These are phyloP conservation scores for Penicillium sp. DNA, from an alignment of 2,329 filamentous ascomycete species.

Conservation along the genomic window DNA sequence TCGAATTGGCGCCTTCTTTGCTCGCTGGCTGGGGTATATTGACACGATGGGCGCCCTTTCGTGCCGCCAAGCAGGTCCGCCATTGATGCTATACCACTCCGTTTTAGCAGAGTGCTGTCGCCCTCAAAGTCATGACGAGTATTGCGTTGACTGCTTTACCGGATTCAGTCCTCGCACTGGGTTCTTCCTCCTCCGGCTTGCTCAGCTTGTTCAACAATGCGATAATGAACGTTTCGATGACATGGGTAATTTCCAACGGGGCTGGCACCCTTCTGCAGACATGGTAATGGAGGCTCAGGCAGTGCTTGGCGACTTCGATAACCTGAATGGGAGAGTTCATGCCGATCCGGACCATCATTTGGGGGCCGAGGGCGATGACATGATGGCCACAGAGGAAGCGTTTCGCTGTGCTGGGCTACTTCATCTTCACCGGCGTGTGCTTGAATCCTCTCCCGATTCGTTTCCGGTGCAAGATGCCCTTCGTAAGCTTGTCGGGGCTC, in stretches of 20 bases:
- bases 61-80: constrained; percentile 62
- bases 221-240: constrained; percentile 69
- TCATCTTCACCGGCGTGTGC: constrained; percentile 75
- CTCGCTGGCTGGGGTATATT: constrained; percentile 83
- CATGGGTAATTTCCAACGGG: constrained; percentile 55
- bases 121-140: constrained; percentile 64
- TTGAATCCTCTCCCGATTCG: constrained; percentile 65
- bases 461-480: constrained; percentile 68
- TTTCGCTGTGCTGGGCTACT: constrained; percentile 81
- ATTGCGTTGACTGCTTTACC: constrained; percentile 78
- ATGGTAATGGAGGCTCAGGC: constrained; percentile 63
- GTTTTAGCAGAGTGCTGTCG: constrained; percentile 55
- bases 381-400: constrained; percentile 73
- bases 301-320: constrained; percentile 66
- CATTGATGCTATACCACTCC: constrained; percentile 59
- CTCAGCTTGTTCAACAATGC: constrained; percentile 71
- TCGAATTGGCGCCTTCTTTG: constrained; percentile 74
- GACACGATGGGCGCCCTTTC: constrained; percentile 77
- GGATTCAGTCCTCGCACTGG: constrained; percentile 77
- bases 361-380: constrained; percentile 51
- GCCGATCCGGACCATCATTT: constrained; percentile 49
- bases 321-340: constrained; percentile 55
- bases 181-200: constrained; percentile 72
- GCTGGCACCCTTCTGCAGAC: constrained; percentile 65
- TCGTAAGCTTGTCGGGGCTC: constrained; percentile 65